Evolutionary conservation across 768 basidiomycete species (phyloP).

Genomic region (Tulasnella sp.): DNA sequence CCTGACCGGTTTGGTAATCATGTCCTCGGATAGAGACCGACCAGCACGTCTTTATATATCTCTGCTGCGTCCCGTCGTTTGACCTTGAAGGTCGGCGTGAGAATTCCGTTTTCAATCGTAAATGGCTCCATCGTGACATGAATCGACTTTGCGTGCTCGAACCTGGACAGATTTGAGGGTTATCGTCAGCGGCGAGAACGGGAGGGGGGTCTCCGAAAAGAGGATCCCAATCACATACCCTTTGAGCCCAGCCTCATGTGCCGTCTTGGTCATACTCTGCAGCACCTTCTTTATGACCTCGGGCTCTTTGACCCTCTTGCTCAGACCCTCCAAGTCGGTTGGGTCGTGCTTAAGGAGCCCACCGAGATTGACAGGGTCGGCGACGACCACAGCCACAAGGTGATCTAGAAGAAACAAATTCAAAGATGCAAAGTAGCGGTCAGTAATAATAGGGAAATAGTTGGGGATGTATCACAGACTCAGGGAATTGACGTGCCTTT

Average conservation of each 20-base stretch:
- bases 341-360: constrained; percentile 38
- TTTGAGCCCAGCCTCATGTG: constrained; percentile 52
- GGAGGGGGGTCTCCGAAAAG: background rate
- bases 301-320: constrained; percentile 38
- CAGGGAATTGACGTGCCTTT: constrained; percentile 29
- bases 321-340: constrained; percentile 36
- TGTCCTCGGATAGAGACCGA: background rate
- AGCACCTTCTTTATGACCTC: constrained; percentile 48
- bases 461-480: no score
- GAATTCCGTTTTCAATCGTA: constrained; percentile 60
- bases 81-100: constrained; percentile 89
- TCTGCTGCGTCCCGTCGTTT: background rate
- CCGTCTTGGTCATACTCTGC: constrained; percentile 42
- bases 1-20: no score
- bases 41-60: background rate
- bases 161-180: constrained; percentile 35
- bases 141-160: constrained; percentile 75
- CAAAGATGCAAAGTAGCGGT: no score
- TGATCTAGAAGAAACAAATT: constrained; percentile 49
- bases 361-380: constrained; percentile 67
- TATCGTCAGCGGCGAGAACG: background rate
- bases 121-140: constrained; percentile 65
- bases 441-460: no score
- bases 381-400: constrained; percentile 70
- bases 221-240: constrained; percentile 42